Evolutionary conservation across 768 basidiomycete genomes (phyloP).

Genomic region (Harrya chromipes): DNA sequence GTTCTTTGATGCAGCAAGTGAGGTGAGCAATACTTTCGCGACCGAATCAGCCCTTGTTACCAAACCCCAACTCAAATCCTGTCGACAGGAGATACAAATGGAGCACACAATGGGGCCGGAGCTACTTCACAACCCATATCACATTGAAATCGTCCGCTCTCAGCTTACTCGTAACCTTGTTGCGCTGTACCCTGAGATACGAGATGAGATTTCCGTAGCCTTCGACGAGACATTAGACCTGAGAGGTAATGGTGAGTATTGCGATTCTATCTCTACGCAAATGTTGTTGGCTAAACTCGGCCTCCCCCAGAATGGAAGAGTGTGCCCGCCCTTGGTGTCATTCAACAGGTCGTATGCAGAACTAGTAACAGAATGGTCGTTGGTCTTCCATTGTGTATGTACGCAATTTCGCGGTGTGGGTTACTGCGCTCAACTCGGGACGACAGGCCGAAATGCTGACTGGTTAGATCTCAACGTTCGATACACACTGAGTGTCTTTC

Average conservation of each 20-base stretch:
- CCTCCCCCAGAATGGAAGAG: constrained; percentile 38
- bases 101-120: constrained; percentile 38
- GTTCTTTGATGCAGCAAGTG: background rate
- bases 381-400: constrained; percentile 45
- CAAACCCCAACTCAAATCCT: background rate
- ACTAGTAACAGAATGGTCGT: constrained; percentile 47
- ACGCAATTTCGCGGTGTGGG: background rate
- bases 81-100: constrained; percentile 32
- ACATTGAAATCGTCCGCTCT: constrained; percentile 28
- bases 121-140: constrained; percentile 30
- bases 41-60: too few relatives aligned
- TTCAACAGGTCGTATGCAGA: constrained; percentile 38
- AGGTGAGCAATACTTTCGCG: background rate
- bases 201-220: constrained; percentile 40
- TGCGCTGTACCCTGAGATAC: constrained; percentile 37
- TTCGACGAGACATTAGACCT: constrained; percentile 37
- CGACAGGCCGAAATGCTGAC: too few relatives aligned
- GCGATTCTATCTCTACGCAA: background rate
- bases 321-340: constrained; percentile 23
- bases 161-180: constrained; percentile 39
- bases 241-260: constrained; percentile 9
- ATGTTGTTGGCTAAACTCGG: background rate
- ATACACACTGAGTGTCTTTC: too few relatives aligned
- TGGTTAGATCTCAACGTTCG: too few relatives aligned
- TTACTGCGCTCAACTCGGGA: background rate